phyloP scores from a whole-genome alignment of 768 basidiomycete species.

The Myochromella boudieri region DNA sequence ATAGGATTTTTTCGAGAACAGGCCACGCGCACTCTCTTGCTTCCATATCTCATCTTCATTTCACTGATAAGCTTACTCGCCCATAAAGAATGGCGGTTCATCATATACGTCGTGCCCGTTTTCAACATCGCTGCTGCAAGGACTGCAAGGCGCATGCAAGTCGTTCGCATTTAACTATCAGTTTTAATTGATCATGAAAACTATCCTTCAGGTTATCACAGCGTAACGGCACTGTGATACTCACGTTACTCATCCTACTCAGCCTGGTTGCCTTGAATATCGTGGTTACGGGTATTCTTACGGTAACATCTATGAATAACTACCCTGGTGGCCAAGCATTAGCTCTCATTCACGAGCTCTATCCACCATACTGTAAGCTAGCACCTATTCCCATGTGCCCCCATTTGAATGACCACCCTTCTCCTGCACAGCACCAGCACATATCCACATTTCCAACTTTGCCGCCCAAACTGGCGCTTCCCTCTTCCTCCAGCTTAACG shows the following conservation, averaged over 20 bases:
- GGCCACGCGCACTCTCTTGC: slow-evolving; percentile 49
- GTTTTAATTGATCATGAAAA: no score
- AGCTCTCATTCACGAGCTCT: slow-evolving; percentile 53
- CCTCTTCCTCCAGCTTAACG: slow-evolving; percentile 74
- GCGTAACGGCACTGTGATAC: no score
- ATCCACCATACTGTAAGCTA: slow-evolving; percentile 24
- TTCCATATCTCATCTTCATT: slow-evolving; percentile 55
- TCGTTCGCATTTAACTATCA: no score
- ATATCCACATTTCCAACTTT: slow-evolving; percentile 81
- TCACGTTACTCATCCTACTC: no score
- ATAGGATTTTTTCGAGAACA: slow-evolving; percentile 50
- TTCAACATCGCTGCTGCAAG: slow-evolving; percentile 80
- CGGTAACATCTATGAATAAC: slow-evolving; percentile 64
- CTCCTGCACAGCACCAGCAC: slow-evolving; percentile 23
- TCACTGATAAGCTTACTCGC: slow-evolving; percentile 69
- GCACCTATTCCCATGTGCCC: neutral
- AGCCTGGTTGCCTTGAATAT: no score
- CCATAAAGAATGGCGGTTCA: slow-evolving; percentile 98
- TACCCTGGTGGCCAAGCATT: slow-evolving; percentile 90
- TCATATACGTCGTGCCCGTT: slow-evolving; percentile 82
- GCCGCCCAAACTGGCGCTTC: slow-evolving; percentile 90
- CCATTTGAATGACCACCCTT: neutral
- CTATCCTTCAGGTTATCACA: slow-evolving; percentile 39
- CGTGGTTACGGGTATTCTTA: slow-evolving; percentile 49
- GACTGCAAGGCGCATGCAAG: slow-evolving; percentile 66